Evolutionary conservation across 2,329 filamentous ascomycete genomes (phyloP).

Genomic region (Alternaria infectoria): DNA sequence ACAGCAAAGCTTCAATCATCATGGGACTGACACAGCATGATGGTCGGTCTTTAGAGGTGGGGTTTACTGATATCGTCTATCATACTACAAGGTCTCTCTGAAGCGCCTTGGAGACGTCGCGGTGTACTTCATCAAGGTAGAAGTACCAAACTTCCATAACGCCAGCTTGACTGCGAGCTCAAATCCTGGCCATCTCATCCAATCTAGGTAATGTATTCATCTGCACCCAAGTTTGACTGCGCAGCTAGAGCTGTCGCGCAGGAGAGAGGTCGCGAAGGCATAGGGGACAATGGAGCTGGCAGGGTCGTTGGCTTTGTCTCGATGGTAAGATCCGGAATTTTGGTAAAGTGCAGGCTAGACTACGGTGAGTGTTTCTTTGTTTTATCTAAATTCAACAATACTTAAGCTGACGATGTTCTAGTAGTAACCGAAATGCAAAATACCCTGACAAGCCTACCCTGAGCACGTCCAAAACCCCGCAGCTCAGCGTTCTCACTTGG

Average conservation of each 20-base stretch:
- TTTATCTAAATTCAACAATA: not conserved
- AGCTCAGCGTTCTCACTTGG: constrained; percentile 17
- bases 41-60: not conserved
- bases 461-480: constrained; percentile 14
- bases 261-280: not conserved
- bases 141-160: not conserved
- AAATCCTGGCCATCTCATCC: not conserved
- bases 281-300: not conserved
- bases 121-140: not conserved
- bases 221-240: not conserved
- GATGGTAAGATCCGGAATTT: not conserved
- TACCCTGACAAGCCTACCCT: constrained; percentile 7
- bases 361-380: constrained; percentile 19
- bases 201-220: not conserved
- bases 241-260: not conserved
- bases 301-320: not conserved
- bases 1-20: not conserved
- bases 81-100: not conserved
- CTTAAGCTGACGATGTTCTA: constrained; percentile 17
- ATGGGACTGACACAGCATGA: not conserved
- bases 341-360: constrained; percentile 5
- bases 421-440: constrained; percentile 27
- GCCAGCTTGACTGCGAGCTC: not conserved
- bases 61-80: not conserved
- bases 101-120: not conserved